These are phyloP conservation scores for Pelargonium nanum DNA, from an alignment of 345 rosid genomes.

Conservation along the genomic window DNA sequence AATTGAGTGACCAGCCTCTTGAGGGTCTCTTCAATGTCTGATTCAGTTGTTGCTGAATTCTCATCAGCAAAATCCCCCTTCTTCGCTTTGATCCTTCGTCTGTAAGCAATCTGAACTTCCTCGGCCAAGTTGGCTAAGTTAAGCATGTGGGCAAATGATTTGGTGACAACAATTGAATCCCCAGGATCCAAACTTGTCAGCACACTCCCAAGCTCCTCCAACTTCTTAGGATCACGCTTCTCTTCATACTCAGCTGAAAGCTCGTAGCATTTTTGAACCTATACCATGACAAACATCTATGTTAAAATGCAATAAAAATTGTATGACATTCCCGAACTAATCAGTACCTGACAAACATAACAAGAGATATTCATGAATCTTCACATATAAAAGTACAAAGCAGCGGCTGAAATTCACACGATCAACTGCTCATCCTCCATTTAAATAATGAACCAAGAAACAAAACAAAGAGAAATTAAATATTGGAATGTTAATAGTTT, in stretches of 20 bases:
- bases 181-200: slow-evolving; percentile 86
- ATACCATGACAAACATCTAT: not conserved
- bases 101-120: slow-evolving; percentile 90
- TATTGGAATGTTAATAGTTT: too few relatives aligned
- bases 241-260: slow-evolving; percentile 87
- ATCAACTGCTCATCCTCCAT: too few relatives aligned
- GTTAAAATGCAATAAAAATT: not conserved
- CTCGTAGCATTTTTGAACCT: slow-evolving; percentile 98
- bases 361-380: too few relatives aligned
- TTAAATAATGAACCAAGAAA: too few relatives aligned
- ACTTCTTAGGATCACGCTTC: slow-evolving; percentile 57
- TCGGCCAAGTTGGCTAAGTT: slow-evolving; percentile 91
- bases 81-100: slow-evolving; percentile 74
- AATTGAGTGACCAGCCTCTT: slow-evolving; percentile 65
- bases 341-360: too few relatives aligned
- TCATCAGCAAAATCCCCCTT: slow-evolving; percentile 87
- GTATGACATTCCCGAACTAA: too few relatives aligned
- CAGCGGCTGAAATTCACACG: too few relatives aligned
- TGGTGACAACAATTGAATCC: slow-evolving; percentile 79
- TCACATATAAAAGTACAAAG: too few relatives aligned
- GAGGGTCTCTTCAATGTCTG: slow-evolving; percentile 86
- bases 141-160: slow-evolving; percentile 92
- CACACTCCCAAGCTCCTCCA: slow-evolving; percentile 80
- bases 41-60: slow-evolving; percentile 70
- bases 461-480: too few relatives aligned